phyloP scores from a whole-genome alignment of 805 yeast species.

The Schizosaccharomyces osmophilus region DNA sequence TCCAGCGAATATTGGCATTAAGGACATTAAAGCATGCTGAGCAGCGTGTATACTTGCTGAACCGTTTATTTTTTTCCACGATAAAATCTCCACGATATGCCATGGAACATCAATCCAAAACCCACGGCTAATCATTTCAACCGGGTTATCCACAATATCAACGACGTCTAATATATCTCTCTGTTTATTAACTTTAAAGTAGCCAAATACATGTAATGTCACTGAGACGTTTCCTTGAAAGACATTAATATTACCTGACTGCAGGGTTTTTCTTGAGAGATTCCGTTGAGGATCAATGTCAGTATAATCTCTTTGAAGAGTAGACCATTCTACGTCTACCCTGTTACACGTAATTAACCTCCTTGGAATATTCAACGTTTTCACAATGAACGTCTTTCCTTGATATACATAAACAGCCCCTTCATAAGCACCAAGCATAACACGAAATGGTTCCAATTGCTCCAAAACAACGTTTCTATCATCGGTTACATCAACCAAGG shows the following conservation, averaged over 20 bases:
- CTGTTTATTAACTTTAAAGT: conserved; percentile 56
- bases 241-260: conserved; percentile 12
- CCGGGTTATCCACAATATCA: conserved; percentile 77
- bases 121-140: conserved; percentile 44
- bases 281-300: conserved; percentile 57
- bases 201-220: conserved; percentile 70
- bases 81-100: conserved; percentile 33
- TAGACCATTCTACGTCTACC: conserved; percentile 83
- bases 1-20: conserved; percentile 47
- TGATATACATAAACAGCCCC: conserved; percentile 83
- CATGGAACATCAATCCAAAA: conserved; percentile 76
- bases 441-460: conserved; percentile 68
- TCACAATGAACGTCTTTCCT: conserved; percentile 69
- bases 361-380: conserved; percentile 61
- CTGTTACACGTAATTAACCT: conserved; percentile 63
- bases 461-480: conserved; percentile 58
- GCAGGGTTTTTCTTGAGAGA: conserved; percentile 9
- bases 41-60: conserved; percentile 96
- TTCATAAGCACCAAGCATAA: conserved; percentile 68
- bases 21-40: conserved; percentile 66
- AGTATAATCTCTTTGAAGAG: conserved; percentile 74
- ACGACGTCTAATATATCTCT: conserved; percentile 75
- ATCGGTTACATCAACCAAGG: conserved; percentile 74
- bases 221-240: conserved; percentile 54
- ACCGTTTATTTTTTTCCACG: conserved; percentile 31